These are phyloP conservation scores for Saitozyma sp. DNA, from an alignment of 768 basidiomycete species.

Conservation along the genomic window DNA sequence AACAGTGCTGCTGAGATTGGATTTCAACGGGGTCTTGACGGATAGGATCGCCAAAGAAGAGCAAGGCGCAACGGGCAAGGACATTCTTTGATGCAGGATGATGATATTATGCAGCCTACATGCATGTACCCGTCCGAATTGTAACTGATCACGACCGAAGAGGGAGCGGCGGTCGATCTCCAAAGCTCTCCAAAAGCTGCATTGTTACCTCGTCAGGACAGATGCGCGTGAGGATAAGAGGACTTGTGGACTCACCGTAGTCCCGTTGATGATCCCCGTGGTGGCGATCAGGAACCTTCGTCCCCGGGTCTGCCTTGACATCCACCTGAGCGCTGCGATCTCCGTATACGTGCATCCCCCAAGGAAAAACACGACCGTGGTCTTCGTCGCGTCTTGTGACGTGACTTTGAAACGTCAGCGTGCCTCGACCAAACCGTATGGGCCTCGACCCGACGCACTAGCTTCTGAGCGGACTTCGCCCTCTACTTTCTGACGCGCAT, in stretches of 20 bases:
- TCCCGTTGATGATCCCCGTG: constrained; percentile 82
- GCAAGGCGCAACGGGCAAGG: constrained; percentile 9
- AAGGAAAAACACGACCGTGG: constrained; percentile 91
- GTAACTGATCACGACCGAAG: not conserved
- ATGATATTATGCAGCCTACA: too few relatives aligned
- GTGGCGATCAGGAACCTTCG: constrained; percentile 86
- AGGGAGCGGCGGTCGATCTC: constrained; percentile 29
- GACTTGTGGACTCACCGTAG: constrained; percentile 30
- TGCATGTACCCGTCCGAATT: too few relatives aligned
- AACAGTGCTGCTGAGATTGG: constrained; percentile 68
- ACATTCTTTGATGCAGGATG: constrained; percentile 10
- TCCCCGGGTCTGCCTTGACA: constrained; percentile 79
- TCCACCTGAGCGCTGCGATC: constrained; percentile 92
- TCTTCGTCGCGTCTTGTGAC: constrained; percentile 64
- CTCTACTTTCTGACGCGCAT: constrained; percentile 59
- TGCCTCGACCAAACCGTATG: constrained; percentile 7
- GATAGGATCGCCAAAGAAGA: constrained; percentile 27
- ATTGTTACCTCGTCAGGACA: not conserved
- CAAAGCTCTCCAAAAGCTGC: constrained; percentile 35
- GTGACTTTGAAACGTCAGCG: constrained; percentile 41
- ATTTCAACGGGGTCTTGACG: constrained; percentile 63
- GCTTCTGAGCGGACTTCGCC: constrained; percentile 15
- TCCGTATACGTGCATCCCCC: constrained; percentile 98
- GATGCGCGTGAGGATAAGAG: not conserved
- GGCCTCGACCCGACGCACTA: constrained; percentile 12